These are phyloP conservation scores for Plantago major DNA, from an alignment of 257 asterid genomes.

Conservation along the genomic window DNA sequence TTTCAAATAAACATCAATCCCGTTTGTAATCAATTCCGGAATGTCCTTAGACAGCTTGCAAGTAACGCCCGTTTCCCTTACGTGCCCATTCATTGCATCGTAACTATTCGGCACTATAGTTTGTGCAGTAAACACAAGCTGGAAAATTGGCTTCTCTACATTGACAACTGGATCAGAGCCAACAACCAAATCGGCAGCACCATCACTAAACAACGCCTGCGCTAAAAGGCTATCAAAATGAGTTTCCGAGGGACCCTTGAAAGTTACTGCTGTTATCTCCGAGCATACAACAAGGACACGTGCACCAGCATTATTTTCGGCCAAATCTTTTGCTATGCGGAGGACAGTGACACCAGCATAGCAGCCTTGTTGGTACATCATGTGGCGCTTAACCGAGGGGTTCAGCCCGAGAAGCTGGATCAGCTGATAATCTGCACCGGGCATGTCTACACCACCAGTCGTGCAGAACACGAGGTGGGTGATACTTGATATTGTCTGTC, in stretches of 20 bases:
- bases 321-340: constrained; percentile 9
- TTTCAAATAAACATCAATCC: constrained; percentile 5
- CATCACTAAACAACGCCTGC: constrained; percentile 6
- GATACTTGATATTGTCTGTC: constrained; percentile 4
- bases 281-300: constrained; percentile 4
- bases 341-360: constrained; percentile 10
- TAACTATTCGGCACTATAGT: constrained; percentile 3
- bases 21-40: constrained; percentile 2
- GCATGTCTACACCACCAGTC: constrained; percentile 9
- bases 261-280: constrained; percentile 7
- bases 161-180: constrained; percentile 5
- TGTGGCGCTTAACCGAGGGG: constrained; percentile 3
- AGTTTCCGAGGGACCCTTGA: constrained; percentile 6
- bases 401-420: constrained; percentile 2
- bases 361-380: constrained; percentile 14
- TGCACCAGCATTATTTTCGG: constrained; percentile 8
- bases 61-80: constrained; percentile 11
- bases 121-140: constrained; percentile 1
- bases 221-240: not conserved
- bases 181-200: constrained; percentile 1
- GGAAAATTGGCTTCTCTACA: not conserved
- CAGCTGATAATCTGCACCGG: constrained; percentile 8
- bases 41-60: constrained; percentile 1
- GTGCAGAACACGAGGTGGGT: constrained; percentile 7
- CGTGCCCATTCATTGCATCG: constrained; percentile 6